Base-by-base conservation (phyloP, 2,329 filamentous ascomycete species). In the Trichoderma afroharzianum region DNA sequence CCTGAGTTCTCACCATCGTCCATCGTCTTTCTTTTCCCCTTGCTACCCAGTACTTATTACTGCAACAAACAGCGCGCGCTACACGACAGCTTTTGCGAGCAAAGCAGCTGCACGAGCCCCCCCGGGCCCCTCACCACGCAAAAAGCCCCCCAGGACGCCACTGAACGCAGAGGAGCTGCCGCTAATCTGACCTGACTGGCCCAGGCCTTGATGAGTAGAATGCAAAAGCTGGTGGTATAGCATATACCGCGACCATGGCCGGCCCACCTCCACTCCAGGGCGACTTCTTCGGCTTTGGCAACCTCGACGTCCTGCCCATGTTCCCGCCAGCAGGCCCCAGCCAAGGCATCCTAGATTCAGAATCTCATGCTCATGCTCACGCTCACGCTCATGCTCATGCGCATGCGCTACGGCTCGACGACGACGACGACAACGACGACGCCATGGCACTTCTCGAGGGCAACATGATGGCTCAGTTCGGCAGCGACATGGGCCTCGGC, bases 401-500 rank as follows among this genome's bases (percentile, higher is more conserved):
- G 36, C 53, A 70, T 72, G 67, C 39, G 58, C 69, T 73, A 24
- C 43, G 32, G 12, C 12, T 63, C 32, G 58, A 30, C 21, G 50
- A 21, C 43, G n/a, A 28, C 43, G 57, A 28, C 26, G 12, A 26
- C 47, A 24, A 36, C 24, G 43, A 59, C 57, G 63, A 26, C 47
- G 26, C 66, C 55, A 73, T 73, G 72, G 58, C 71, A 24, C 66
- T 73, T 30, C 62, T 73, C 67, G 68, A 71, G n/a, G 50, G 36
- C 59, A 50, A 24, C 26, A 61, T 73, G 68, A 66, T 71, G 9
- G 69, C 39, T 11, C 14, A 28, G 24, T 71, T 73, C 39, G 69
- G 61, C 24, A 33, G 78, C 72, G 78, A 82, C 72, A 80, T 86
- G 74, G 77, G 83, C 59, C 84, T 87, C 81, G 80, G 76, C 69